Percentiles rank a stretch among this genome's conserved stretches.
Evolutionary conservation across 129 eudicot species (phyloP).

Genomic region (Pseudognaphalium luteoalbum): DNA sequence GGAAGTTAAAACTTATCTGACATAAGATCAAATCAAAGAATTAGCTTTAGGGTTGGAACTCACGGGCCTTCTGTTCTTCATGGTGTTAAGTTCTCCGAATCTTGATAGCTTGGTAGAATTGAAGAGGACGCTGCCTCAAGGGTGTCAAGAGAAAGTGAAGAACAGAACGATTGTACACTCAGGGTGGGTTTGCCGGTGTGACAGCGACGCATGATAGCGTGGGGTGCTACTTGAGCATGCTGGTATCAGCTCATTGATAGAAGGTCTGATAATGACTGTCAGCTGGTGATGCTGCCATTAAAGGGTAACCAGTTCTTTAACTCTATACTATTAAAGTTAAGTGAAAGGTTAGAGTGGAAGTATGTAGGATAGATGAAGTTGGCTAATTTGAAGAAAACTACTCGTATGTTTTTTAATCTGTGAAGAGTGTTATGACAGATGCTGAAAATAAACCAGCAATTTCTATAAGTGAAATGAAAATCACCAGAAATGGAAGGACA

Average conservation of each 20-base stretch:
- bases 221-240: constrained; percentile 45
- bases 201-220: constrained; percentile 55
- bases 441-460: constrained; percentile 29
- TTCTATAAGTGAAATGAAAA: constrained; percentile 28
- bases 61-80: constrained; percentile 45
- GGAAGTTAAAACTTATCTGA: constrained; percentile 50
- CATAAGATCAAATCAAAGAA: constrained; percentile 41
- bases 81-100: constrained; percentile 49
- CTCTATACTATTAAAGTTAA: constrained; percentile 44
- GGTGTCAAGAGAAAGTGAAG: constrained; percentile 44
- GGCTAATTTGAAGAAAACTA: constrained; percentile 53
- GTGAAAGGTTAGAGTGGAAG: constrained; percentile 49
- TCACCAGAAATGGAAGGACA: no score
- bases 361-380: constrained; percentile 57
- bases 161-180: constrained; percentile 44
- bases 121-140: constrained; percentile 40
- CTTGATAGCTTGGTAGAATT: constrained; percentile 23
- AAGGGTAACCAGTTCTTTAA: constrained; percentile 50
- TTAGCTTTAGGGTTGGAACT: constrained; percentile 48
- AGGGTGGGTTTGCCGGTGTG: constrained; percentile 78
- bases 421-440: constrained; percentile 41
- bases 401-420: constrained; percentile 41
- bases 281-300: constrained; percentile 44
- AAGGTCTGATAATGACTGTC: constrained; percentile 54
- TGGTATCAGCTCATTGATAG: constrained; percentile 53